Percentiles rank a stretch among this genome's conserved stretches.
Conservation (phyloP, 2,329 filamentous ascomycete species). For the Fusarium clavum region DNA sequence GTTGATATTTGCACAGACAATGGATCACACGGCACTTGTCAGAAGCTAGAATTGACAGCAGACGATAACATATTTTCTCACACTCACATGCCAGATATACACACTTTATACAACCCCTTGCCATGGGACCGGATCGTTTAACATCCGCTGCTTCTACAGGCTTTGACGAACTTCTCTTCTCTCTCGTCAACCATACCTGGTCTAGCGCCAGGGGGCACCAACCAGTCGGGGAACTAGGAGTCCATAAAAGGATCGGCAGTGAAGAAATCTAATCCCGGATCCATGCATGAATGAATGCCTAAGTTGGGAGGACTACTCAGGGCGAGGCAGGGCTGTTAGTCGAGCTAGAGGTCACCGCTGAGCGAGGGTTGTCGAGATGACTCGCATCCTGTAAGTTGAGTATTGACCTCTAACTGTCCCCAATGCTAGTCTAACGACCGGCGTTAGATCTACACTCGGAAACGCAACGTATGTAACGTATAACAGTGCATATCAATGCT, state of each 20-base stretch:
- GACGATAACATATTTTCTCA: too few relatives aligned
- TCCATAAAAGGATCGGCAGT: slow-evolving; percentile 6
- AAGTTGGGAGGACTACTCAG: neutral
- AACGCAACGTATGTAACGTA: neutral
- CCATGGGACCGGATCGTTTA: neutral
- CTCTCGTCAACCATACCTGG: neutral
- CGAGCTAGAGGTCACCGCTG: neutral
- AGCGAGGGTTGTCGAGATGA: neutral
- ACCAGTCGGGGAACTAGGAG: slow-evolving; percentile 1
- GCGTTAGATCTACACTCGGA: slow-evolving; percentile 4
- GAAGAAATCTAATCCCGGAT: slow-evolving; percentile 11
- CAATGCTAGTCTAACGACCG: neutral
- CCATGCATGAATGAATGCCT: neutral
- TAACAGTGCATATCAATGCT: neutral
- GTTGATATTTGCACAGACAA: slow-evolving; percentile 6
- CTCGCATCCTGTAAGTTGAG: slow-evolving; percentile 3
- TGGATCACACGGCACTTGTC: neutral
- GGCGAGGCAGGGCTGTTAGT: neutral
- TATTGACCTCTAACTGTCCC: neutral
- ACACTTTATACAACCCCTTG: neutral
- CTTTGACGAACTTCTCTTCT: neutral
- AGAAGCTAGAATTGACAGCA: neutral
- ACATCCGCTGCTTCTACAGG: neutral
- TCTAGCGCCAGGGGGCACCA: slow-evolving; percentile 8
- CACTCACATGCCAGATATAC: neutral